Evolutionary conservation across 2,329 filamentous ascomycete genomes (phyloP), one percentile per base, ranked within the genome.

Genomic region (Colletotrichum sp.): DNA sequence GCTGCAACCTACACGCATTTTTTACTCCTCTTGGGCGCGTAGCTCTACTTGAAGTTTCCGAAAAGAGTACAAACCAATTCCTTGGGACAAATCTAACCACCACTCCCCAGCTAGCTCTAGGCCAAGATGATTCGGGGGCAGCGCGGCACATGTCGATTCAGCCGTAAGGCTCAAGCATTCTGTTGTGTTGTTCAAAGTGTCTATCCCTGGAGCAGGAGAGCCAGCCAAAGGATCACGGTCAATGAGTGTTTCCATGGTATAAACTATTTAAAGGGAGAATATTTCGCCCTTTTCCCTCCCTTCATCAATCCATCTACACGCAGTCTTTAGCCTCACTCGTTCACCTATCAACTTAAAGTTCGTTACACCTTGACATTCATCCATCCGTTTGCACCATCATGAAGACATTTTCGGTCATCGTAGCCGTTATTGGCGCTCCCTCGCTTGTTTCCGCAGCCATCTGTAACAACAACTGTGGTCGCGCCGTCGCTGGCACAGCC

Each of bases 401-500:
- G 68, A 70, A 52, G 28, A 49, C 18, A 7, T 34, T 15, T 49
- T 15, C 55, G n/a, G 18, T 21, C 18, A 6, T 63, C 28, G 15
- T 9, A 6, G 36, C 21, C 13, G 6, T n/a, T 6, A 6, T 70
- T 9, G 68, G 32, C 30, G 15, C 34, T 15, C 57, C 69, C 13
- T 12, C 28, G 36, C 15, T 64, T 1, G 59, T n/a, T 2, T 65
- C 44, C 8, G 72, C 69, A 8, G 67, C 32, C 21, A 39, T 49
- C 13, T 77, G 76, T 44, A 72, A 72, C 65, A 72, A 77, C 60
- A 77, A 76, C 60, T 77, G 72, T 16, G 76, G 76, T n/a, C 76
- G 72, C 6, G 49, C 57, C 9, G 76, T 77, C n/a, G 67, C 57
- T 18, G 75, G 75, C 10, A 69, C 72, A 3, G 75, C 63, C 15